Conservation (phyloP, 2,329 filamentous ascomycete species). For the Arachnomyces sp. region DNA sequence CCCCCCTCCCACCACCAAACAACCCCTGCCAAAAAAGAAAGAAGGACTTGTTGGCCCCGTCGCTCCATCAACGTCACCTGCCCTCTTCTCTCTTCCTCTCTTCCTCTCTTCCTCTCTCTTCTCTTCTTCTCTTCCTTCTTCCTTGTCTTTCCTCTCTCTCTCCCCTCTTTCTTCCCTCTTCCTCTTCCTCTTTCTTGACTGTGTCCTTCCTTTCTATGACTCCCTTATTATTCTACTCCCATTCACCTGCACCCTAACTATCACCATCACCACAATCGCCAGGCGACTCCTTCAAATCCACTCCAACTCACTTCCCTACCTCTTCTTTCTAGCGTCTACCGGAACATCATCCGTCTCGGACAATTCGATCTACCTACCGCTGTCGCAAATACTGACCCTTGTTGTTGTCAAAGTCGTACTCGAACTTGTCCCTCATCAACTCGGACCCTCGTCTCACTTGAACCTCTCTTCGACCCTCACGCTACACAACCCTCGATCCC, state of each 20-base stretch:
- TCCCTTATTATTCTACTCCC: conserved; percentile 9
- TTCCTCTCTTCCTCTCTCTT: conserved; percentile 3
- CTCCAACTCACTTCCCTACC: conserved; percentile 4
- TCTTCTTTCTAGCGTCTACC: conserved; percentile 3
- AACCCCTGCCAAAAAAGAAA: conserved; percentile 14
- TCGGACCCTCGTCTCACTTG: conserved; percentile 16
- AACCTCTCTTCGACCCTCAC: conserved; percentile 19
- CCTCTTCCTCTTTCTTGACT: conserved; percentile 16
- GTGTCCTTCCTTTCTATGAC: conserved; percentile 10
- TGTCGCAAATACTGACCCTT: neutral
- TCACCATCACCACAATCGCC: conserved; percentile 3
- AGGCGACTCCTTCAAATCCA: conserved; percentile 11
- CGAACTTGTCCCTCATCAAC: neutral
- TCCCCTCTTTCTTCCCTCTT: conserved; percentile 8
- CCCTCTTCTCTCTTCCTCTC: conserved; percentile 12
- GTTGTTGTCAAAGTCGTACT: neutral
- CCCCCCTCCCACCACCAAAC: conserved; percentile 24
- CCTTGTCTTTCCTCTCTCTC: conserved; percentile 11
- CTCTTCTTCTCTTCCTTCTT: conserved; percentile 15
- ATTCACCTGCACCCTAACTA: conserved; percentile 9
- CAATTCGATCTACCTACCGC: neutral
- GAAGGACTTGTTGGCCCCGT: conserved; percentile 21
- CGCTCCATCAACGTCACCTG: conserved; percentile 27
- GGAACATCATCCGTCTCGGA: too few species aligned
- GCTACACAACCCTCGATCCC: too few species aligned